phyloP scores from a whole-genome alignment of 495 filamentous ascomycete species.

The Lasiosphaeria miniovina region DNA sequence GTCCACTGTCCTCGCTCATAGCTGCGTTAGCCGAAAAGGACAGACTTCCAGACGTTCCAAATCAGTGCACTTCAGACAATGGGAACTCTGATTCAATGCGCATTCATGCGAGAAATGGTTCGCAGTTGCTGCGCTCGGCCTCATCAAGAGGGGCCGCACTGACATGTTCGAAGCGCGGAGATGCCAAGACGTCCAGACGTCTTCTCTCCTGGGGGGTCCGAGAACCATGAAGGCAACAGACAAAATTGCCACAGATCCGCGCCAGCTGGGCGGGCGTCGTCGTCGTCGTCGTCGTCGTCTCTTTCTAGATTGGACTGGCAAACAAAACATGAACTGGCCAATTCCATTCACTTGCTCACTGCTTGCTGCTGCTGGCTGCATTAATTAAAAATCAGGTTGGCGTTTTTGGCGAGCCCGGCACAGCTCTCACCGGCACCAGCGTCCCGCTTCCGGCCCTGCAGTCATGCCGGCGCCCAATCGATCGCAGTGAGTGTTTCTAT shows the following conservation, averaged over 20 bases:
- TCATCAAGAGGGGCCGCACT: constrained; percentile 10
- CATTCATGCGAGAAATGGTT: constrained; percentile 25
- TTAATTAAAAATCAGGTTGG: constrained; percentile 11
- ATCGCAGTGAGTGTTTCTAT: constrained; percentile 20
- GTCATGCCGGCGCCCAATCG: constrained; percentile 19
- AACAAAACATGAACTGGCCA: constrained; percentile 11
- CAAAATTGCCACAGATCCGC: constrained; percentile 7
- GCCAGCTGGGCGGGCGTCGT: constrained; percentile 1
- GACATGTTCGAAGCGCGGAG: constrained; percentile 11
- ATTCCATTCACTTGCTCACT: constrained; percentile 3
- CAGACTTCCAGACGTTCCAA: constrained; percentile 33
- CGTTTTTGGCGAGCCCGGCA: constrained; percentile 12
- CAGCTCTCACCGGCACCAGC: constrained; percentile 15
- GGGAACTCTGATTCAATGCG: constrained; percentile 23
- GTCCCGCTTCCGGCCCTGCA: constrained; percentile 17
- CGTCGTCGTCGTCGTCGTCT: neutral
- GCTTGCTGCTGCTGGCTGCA: constrained; percentile 15
- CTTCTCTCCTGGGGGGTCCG: constrained; percentile 2
- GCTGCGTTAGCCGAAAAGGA: constrained; percentile 1
- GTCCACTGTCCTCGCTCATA: constrained; percentile 7
- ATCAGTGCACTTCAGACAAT: constrained; percentile 30
- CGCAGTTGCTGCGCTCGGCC: constrained; percentile 2
- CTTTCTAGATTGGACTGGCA: neutral
- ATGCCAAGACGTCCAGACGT: neutral
- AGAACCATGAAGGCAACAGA: neutral